Evolutionary conservation across 2,329 filamentous ascomycete genomes (phyloP).

Genomic region (Clonostachys solani): DNA sequence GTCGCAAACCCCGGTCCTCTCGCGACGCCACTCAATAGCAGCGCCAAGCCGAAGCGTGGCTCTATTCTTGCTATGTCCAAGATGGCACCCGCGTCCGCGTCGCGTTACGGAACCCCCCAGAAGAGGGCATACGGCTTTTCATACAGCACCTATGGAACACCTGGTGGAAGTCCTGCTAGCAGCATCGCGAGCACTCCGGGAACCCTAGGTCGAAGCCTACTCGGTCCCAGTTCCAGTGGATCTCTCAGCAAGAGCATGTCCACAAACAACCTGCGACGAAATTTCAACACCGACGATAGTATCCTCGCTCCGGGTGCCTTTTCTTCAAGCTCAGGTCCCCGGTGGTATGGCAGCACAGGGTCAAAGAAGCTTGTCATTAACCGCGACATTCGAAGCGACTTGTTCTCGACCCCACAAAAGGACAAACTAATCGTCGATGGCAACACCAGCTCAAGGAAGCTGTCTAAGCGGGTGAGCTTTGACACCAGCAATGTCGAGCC

Average conservation of each 20-base stretch:
- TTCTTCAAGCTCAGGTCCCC: constrained; percentile 60
- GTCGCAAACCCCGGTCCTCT: constrained; percentile 77
- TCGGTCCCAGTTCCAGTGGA: constrained; percentile 62
- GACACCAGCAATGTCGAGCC: constrained; percentile 55
- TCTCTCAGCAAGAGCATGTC: constrained; percentile 84
- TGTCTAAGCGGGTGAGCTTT: constrained; percentile 89
- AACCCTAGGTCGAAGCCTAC: constrained; percentile 60
- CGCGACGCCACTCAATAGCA: constrained; percentile 80
- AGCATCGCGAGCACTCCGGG: constrained; percentile 63
- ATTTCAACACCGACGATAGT: constrained; percentile 78
- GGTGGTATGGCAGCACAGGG: constrained; percentile 61
- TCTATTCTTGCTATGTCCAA: constrained; percentile 84
- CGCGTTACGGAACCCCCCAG: constrained; percentile 77
- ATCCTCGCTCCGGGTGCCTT: constrained; percentile 84
- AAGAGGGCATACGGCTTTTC: constrained; percentile 88
- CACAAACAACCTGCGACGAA: constrained; percentile 78
- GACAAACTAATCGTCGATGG: constrained; percentile 36
- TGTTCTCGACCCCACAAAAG: constrained; percentile 58
- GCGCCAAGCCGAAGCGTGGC: constrained; percentile 69
- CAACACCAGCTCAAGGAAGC: constrained; percentile 42
- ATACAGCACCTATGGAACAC: constrained; percentile 87
- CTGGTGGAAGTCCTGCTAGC: constrained; percentile 64
- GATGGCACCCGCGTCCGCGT: constrained; percentile 75
- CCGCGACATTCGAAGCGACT: constrained; percentile 72
- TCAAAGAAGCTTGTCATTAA: constrained; percentile 94